Conservation (phyloP, 2,329 filamentous ascomycete genomes). For the Aspergillus ochraceoroseus region DNA sequence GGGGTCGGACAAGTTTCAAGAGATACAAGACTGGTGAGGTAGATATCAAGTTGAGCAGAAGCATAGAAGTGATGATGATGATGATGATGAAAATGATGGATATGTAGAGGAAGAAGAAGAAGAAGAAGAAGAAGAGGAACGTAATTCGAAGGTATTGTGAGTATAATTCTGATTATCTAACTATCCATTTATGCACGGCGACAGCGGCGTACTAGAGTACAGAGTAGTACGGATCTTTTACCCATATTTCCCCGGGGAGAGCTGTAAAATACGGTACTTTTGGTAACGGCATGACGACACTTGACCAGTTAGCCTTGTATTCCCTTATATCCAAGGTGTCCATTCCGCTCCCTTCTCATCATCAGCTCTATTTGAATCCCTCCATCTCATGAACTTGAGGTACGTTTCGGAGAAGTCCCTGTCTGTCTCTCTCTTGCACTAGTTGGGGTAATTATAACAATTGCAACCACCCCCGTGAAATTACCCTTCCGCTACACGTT, state of each 20-base stretch:
- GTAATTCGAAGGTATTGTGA: not conserved
- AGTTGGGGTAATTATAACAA: conserved; percentile 4
- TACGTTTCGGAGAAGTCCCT: too few species aligned
- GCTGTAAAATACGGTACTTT: too few species aligned
- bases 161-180: conserved; percentile 2
- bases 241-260: too few species aligned
- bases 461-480: not conserved
- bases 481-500: not conserved
- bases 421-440: too few species aligned
- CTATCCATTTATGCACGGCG: conserved; percentile 3
- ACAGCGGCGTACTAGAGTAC: conserved; percentile 2
- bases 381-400: too few species aligned
- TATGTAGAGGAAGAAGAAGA: conserved; percentile 1
- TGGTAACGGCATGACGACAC: conserved; percentile 3
- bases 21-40: conserved; percentile 1
- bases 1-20: conserved; percentile 10
- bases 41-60: too few species aligned
- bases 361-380: not conserved
- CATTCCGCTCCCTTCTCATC: not conserved
- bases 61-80: too few species aligned
- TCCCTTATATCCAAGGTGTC: too few species aligned
- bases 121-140: too few species aligned
- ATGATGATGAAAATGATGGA: conserved; percentile 2
- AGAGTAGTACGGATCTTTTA: too few species aligned
- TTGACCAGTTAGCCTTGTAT: too few species aligned